These are phyloP conservation scores for Salix caprea DNA, from an alignment of 345 rosid species.

Conservation along the genomic window DNA sequence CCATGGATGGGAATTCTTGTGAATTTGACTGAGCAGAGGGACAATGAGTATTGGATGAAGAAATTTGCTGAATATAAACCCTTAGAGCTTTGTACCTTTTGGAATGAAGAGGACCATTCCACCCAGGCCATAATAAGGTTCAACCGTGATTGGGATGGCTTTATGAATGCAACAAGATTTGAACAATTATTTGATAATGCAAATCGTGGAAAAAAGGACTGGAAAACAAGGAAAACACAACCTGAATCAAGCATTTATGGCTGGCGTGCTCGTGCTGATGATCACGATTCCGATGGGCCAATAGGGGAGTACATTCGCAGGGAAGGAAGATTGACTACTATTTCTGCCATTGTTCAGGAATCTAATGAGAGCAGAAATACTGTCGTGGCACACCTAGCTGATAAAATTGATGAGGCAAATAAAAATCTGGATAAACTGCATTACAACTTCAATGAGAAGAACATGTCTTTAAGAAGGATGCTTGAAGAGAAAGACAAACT, in stretches of 20 bases:
- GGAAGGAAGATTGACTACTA: conserved; percentile 54
- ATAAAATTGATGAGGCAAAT: conserved; percentile 53
- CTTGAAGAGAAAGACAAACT: conserved; percentile 67
- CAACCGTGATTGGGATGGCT: conserved; percentile 59
- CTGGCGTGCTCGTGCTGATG: conserved; percentile 82
- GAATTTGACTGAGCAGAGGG: conserved; percentile 31
- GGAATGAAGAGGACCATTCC: conserved; percentile 33
- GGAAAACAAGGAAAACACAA: conserved; percentile 35
- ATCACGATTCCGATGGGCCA: conserved; percentile 50
- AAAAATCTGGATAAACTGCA: conserved; percentile 49
- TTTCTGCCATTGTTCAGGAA: conserved; percentile 50
- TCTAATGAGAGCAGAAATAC: conserved; percentile 28
- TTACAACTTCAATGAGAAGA: conserved; percentile 52
- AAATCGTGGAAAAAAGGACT: conserved; percentile 47
- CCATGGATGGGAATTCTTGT: conserved; percentile 82
- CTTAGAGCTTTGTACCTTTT: conserved; percentile 41
- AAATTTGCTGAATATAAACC: conserved; percentile 59
- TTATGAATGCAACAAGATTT: conserved; percentile 47
- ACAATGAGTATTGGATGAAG: conserved; percentile 50
- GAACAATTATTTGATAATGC: conserved; percentile 56
- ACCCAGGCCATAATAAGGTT: conserved; percentile 59
- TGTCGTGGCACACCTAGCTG: conserved; percentile 51
- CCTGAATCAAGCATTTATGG: conserved; percentile 49
- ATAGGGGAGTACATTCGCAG: conserved; percentile 61
- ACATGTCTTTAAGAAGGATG: conserved; percentile 57